Evolutionary conservation across 2,329 filamentous ascomycete species (phyloP).

Genomic region (Shiraia sp.): DNA sequence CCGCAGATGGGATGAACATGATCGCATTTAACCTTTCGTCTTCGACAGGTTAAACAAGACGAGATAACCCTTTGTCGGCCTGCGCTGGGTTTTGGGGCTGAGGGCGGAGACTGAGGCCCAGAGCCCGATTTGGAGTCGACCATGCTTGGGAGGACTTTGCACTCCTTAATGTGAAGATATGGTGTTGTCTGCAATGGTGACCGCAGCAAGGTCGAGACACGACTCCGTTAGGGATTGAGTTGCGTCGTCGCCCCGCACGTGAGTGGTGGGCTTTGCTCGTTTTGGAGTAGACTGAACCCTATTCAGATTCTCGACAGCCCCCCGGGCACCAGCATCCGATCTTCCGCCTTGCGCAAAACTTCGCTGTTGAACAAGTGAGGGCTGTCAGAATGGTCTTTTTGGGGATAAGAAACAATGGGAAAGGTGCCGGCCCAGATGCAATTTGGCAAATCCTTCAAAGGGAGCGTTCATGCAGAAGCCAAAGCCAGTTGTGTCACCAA

Average conservation of each 20-base stretch:
- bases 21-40: constrained; percentile 46
- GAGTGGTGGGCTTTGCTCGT: constrained; percentile 4
- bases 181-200: constrained; percentile 15
- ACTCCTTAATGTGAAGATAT: constrained; percentile 9
- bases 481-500: no score
- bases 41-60: constrained; percentile 44
- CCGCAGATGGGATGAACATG: constrained; percentile 45
- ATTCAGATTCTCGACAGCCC: no score
- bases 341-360: no score
- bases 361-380: no score
- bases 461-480: no score
- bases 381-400: no score
- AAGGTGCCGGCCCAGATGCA: no score
- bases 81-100: constrained; percentile 28
- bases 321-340: no score
- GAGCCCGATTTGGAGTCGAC: constrained; percentile 25
- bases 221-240: constrained; percentile 8
- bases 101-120: constrained; percentile 28
- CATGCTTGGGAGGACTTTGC: constrained; percentile 20
- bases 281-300: constrained; percentile 1
- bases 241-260: constrained; percentile 10
- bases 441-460: no score
- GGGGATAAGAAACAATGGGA: no score
- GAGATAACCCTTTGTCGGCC: constrained; percentile 44
- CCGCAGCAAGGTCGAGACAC: constrained; percentile 16